A percentile compares a stretch with the other conserved stretches of the same genome.
These are phyloP conservation scores for Evansstolkia leycettana DNA, from an alignment of 495 filamentous ascomycete genomes.

Conservation along the genomic window DNA sequence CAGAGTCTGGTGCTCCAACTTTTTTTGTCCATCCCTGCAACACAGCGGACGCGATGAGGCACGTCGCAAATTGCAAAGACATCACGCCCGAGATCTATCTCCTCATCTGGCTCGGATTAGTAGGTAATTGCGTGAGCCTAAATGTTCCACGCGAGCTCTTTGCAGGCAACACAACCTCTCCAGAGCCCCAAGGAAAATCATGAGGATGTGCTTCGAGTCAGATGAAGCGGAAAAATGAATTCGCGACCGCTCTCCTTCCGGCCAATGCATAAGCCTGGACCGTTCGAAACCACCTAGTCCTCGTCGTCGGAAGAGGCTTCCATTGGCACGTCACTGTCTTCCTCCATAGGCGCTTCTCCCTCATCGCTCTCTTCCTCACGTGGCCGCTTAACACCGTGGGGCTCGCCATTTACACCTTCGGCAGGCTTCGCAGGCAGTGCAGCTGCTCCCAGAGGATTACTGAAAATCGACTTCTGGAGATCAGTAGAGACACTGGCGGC, in stretches of 20 bases:
- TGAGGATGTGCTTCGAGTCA: background rate
- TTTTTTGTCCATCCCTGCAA: conserved; percentile 83
- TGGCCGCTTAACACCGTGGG: conserved; percentile 48
- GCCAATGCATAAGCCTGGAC: too few species aligned
- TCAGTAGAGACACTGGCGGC: conserved; percentile 54
- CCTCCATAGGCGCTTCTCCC: conserved; percentile 63
- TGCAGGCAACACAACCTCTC: conserved; percentile 9
- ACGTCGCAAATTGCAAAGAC: conserved; percentile 31
- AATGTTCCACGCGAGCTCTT: conserved; percentile 47
- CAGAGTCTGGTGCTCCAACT: conserved; percentile 54
- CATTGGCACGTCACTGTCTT: conserved; percentile 47
- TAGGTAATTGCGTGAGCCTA: conserved; percentile 62
- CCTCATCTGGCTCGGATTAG: conserved; percentile 66
- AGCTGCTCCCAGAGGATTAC: conserved; percentile 42
- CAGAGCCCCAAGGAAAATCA: conserved; percentile 1
- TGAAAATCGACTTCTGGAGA: conserved; percentile 73
- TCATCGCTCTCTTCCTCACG: conserved; percentile 62
- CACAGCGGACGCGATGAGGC: conserved; percentile 62
- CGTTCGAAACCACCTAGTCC: conserved; percentile 18
- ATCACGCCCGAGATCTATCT: conserved; percentile 55
- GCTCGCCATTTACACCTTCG: conserved; percentile 22
- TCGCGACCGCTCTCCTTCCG: too few species aligned
- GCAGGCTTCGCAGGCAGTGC: conserved; percentile 29
- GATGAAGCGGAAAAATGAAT: too few species aligned
- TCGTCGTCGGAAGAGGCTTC: conserved; percentile 43